Conservation (phyloP, 2,329 filamentous ascomycete species). For the Colletotrichum spaethianum region DNA sequence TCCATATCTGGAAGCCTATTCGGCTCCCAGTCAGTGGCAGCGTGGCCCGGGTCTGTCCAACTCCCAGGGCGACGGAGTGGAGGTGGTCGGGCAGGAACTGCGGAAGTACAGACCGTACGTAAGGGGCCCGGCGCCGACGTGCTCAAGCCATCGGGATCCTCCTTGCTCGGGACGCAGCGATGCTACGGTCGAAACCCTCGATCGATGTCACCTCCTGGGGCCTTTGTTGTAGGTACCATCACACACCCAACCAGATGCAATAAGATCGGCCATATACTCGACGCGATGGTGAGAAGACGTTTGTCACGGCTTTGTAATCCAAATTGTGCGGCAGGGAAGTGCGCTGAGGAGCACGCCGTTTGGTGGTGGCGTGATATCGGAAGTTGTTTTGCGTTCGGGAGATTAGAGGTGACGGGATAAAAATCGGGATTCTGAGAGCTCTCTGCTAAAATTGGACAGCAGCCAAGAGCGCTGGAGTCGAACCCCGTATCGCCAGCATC, state of each 20-base stretch:
- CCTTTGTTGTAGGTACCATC: not conserved
- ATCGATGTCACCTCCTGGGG: conserved; percentile 11
- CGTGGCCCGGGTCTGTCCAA: not conserved
- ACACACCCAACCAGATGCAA: not conserved
- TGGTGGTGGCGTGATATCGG: conserved; percentile 29
- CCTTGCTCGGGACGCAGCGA: conserved; percentile 18
- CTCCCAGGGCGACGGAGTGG: not conserved
- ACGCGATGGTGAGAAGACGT: not conserved
- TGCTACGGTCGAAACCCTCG: conserved; percentile 16
- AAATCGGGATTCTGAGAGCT: conserved; percentile 18
- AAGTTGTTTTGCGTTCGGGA: not conserved
- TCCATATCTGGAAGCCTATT: conserved; percentile 17
- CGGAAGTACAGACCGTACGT: not conserved
- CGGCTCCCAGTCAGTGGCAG: conserved; percentile 4
- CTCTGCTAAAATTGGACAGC: conserved; percentile 4
- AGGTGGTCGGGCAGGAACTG: not conserved
- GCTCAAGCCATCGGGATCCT: conserved; percentile 6
- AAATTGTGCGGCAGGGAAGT: conserved; percentile 11
- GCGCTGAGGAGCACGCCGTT: conserved; percentile 7
- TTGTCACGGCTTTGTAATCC: conserved; percentile 33
- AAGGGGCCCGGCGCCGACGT: not conserved
- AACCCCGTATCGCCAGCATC: conserved; percentile 10
- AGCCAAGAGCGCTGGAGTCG: not conserved
- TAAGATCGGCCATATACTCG: not conserved
- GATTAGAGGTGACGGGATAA: not conserved